Percentiles rank a stretch among this genome's conserved stretches.
Evolutionary conservation across 495 filamentous ascomycete genomes (phyloP).

Genomic region (Podospora conica): DNA sequence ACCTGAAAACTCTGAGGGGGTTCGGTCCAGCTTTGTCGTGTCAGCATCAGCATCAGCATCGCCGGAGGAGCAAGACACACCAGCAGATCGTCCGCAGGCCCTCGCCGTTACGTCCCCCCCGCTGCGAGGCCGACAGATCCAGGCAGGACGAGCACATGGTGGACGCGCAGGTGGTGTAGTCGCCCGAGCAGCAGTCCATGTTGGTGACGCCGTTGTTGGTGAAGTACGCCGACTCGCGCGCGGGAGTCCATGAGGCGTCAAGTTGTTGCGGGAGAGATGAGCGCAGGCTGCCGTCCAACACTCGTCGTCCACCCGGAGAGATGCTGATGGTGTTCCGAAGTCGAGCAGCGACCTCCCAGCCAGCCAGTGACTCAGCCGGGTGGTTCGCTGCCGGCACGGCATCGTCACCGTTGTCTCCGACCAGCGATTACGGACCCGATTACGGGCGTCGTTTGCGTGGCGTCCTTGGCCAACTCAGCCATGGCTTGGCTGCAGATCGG

Average conservation of each 20-base stretch:
- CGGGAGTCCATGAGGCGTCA: slow-evolving; percentile 10
- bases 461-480: slow-evolving; percentile 1
- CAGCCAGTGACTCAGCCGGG: background rate
- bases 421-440: too few species aligned
- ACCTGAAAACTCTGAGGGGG: too few species aligned
- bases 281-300: too few species aligned
- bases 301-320: too few species aligned
- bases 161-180: slow-evolving; percentile 6
- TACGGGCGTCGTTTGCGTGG: background rate
- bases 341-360: background rate
- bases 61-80: background rate
- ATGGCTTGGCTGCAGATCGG: slow-evolving; percentile 4
- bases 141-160: slow-evolving; percentile 14
- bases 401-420: background rate
- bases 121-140: slow-evolving; percentile 9
- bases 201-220: slow-evolving; percentile 13
- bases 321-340: background rate
- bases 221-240: slow-evolving; percentile 8
- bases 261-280: too few species aligned
- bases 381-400: background rate
- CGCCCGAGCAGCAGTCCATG: slow-evolving; percentile 16
- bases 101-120: background rate
- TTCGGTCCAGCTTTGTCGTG: slow-evolving; percentile 5
- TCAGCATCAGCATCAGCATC: background rate
- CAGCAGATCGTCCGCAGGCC: slow-evolving; percentile 13